These are phyloP conservation scores for Arbutus unedo DNA, from an alignment of 148 eudicot species.

Conservation along the genomic window DNA sequence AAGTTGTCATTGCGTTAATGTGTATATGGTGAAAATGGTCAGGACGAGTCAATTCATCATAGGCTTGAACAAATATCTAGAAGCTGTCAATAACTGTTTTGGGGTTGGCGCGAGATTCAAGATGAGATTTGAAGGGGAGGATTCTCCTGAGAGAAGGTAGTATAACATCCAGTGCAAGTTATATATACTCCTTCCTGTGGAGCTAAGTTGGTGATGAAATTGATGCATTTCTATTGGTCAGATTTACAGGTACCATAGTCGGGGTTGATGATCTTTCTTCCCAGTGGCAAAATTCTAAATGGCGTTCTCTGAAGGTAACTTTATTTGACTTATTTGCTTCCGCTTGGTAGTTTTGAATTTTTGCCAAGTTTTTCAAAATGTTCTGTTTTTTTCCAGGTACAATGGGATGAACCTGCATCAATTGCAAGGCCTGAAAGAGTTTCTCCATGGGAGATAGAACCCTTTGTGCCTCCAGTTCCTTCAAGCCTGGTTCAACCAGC, in stretches of 20 bases:
- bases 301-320: slow-evolving; percentile 84
- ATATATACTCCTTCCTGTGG: not conserved
- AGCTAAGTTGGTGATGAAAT: not conserved
- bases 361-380: not conserved
- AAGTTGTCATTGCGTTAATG: not conserved
- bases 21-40: slow-evolving; percentile 10
- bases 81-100: slow-evolving; percentile 55
- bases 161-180: not conserved
- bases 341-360: not conserved
- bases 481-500: slow-evolving; percentile 39
- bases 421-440: slow-evolving; percentile 81
- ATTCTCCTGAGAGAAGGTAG: slow-evolving; percentile 87
- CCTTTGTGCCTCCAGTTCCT: slow-evolving; percentile 59
- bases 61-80: slow-evolving; percentile 86
- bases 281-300: slow-evolving; percentile 76
- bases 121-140: slow-evolving; percentile 98
- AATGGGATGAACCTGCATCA: slow-evolving; percentile 91
- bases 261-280: slow-evolving; percentile 72
- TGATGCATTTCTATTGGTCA: slow-evolving; percentile 23
- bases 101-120: slow-evolving; percentile 82
- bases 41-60: slow-evolving; percentile 97
- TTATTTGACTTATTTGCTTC: not conserved
- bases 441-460: slow-evolving; percentile 95
- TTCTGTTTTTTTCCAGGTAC: slow-evolving; percentile 50
- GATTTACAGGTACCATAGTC: slow-evolving; percentile 89